Percentiles rank a stretch among this genome's conserved stretches.
These are phyloP conservation scores for Nannochloropsis salina DNA, from an alignment of 108 stramenopile genomes.

Conservation along the genomic window DNA sequence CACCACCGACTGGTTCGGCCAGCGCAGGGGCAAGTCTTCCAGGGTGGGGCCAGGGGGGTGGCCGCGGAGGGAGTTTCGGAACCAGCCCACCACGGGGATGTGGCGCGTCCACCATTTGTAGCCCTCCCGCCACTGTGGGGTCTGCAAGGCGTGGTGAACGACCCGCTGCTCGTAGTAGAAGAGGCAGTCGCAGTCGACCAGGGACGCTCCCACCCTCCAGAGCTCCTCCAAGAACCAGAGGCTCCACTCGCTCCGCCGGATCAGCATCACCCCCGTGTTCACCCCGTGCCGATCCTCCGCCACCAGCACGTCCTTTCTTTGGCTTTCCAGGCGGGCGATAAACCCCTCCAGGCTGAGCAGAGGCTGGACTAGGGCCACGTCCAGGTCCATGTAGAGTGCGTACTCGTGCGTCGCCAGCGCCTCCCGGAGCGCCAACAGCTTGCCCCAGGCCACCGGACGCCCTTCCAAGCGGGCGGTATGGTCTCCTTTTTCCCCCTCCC, in stretches of 20 bases:
- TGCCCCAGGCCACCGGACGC: slow-evolving; percentile 22
- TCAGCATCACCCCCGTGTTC: slow-evolving; percentile 22
- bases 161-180: slow-evolving; percentile 22
- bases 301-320: not conserved
- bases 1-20: not conserved
- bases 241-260: not conserved
- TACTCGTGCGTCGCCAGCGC: not conserved
- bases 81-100: not conserved
- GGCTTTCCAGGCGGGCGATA: not conserved
- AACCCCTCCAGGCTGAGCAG: slow-evolving; percentile 3
- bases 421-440: slow-evolving; percentile 13
- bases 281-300: slow-evolving; percentile 23
- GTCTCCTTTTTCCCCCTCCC: not conserved
- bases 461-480: not conserved
- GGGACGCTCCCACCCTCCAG: not conserved
- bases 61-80: not conserved
- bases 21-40: not conserved
- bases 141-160: slow-evolving; percentile 10
- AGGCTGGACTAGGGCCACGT: not conserved
- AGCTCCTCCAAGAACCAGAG: not conserved
- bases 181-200: not conserved
- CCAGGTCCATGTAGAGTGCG: slow-evolving; percentile 14
- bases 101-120: not conserved
- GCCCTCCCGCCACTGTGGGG: not conserved
- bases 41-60: not conserved